phyloP scores from a whole-genome alignment of 176 grass and related monocot genomes.

The Oryza brachyantha region DNA sequence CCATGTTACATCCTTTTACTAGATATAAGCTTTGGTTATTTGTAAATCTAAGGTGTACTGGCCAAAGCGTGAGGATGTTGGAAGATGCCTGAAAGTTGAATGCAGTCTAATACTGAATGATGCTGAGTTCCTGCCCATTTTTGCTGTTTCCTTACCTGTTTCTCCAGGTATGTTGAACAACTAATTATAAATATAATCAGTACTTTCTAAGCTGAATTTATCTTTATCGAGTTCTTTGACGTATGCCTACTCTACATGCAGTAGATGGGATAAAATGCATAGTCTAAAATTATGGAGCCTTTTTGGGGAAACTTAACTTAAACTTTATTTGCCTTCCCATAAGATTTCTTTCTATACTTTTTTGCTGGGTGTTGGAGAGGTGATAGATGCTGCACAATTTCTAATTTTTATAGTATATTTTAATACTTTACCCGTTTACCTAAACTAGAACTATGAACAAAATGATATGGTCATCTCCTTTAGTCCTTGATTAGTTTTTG shows the following conservation, averaged over 20 bases:
- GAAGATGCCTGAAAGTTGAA: conserved; percentile 90
- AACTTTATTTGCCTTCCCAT: conserved; percentile 7
- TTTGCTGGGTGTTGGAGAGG: not conserved
- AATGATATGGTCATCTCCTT: conserved; percentile 8
- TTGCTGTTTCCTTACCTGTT: conserved; percentile 79
- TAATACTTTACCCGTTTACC: not conserved
- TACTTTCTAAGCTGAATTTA: conserved; percentile 4
- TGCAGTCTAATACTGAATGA: conserved; percentile 61
- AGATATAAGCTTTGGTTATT: conserved; percentile 33
- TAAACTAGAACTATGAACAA: not conserved
- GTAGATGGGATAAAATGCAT: not conserved
- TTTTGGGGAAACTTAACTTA: conserved; percentile 23
- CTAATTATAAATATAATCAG: not conserved
- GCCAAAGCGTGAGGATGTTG: conserved; percentile 76
- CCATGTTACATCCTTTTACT: conserved; percentile 14
- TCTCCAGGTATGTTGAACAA: conserved; percentile 57
- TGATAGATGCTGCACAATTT: not conserved
- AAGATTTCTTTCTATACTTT: not conserved
- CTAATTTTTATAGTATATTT: not conserved
- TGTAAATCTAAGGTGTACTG: conserved; percentile 72
- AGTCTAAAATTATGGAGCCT: conserved; percentile 15
- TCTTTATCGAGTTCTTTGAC: not conserved
- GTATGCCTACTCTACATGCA: not conserved
- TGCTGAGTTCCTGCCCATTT: conserved; percentile 68
- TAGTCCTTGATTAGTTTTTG: conserved; percentile 26